Base-by-base conservation (phyloP, 768 basidiomycete species). In the Hysterangium stoloniferum region DNA sequence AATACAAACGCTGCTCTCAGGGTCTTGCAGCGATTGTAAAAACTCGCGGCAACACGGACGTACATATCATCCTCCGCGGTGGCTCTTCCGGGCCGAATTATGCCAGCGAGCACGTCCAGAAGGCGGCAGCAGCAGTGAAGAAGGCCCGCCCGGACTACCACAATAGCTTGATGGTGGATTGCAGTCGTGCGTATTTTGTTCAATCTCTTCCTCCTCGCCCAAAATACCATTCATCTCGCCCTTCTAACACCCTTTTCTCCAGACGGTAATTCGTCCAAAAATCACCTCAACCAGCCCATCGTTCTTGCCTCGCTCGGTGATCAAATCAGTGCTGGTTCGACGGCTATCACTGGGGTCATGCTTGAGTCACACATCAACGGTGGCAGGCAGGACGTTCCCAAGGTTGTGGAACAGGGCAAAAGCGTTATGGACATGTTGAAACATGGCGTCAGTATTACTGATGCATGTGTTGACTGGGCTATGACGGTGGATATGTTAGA, bases 241-340 rank as follows among this genome's bases (percentile, higher is more conserved):
- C 11, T 24, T 2, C 8, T 11, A 44, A 34, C 32, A 17, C 59
- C 63, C 45, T 62, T 58, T 54, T 65, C 60, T 53, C 61, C 62
- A 84, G 92, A 97, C 61, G 95, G 95, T 27, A 99, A 99, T 74
- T 96, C 93, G 31, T 80, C 82, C 54, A 98, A 98, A 72, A 84
- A 96, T 67, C 87, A 95, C 71, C 77, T 79, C 61, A 95, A 94
- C 68, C 94, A 96, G 66, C 82, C 92, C 15, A 80, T 80, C 57
- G 89, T 91, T 36, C 61, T 89, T 51, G 75, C 79, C 56, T 67
- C 77, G 64, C 77, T 91, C 60, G 82, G 80, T 65, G 68, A 65
- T 2, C 95, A 98, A 67, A 77, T 98, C 48, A 67, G 64, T 5
- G 75, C 76, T 6, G 90, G 90, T 24, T 70, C 75, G 48, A 19